A percentile compares a stretch with the other conserved stretches of the same genome.
Conservation (phyloP, 257 asterid genomes). For the Petrea volubilis region DNA sequence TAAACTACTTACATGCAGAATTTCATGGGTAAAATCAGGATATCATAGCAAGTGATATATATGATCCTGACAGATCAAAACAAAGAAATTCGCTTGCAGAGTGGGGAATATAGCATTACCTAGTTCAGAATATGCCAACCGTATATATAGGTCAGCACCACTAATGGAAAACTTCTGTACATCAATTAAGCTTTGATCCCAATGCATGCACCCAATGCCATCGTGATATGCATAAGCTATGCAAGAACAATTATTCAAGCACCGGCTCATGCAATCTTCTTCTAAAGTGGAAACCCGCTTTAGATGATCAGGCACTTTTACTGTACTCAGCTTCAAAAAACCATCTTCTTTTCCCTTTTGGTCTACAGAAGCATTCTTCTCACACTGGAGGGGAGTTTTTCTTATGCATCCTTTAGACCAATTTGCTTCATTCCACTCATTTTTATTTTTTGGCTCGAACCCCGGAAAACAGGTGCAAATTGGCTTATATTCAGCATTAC, state of each 20-base stretch:
- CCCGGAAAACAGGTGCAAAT: slow-evolving; percentile 51
- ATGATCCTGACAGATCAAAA: too few species aligned
- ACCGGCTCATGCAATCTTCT: slow-evolving; percentile 23
- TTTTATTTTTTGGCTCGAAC: slow-evolving; percentile 33
- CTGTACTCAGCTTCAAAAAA: slow-evolving; percentile 29
- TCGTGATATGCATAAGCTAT: slow-evolving; percentile 32
- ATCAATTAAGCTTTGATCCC: slow-evolving; percentile 38
- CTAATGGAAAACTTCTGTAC: slow-evolving; percentile 28
- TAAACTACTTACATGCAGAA: neutral
- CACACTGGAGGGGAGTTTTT: slow-evolving; percentile 16
- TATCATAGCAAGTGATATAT: too few species aligned
- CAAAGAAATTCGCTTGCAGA: too few species aligned
- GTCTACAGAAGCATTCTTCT: neutral
- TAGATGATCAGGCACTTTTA: too few species aligned
- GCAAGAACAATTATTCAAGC: slow-evolving; percentile 45
- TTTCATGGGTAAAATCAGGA: too few species aligned
- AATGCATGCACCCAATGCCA: slow-evolving; percentile 43
- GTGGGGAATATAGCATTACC: too few species aligned
- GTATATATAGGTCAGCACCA: slow-evolving; percentile 41
- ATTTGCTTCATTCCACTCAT: slow-evolving; percentile 52
- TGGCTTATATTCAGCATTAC: too few species aligned
- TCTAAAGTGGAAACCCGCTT: too few species aligned
- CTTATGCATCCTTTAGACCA: slow-evolving; percentile 64
- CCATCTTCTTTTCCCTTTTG: slow-evolving; percentile 29
- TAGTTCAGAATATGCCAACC: slow-evolving; percentile 31